phyloP scores from a whole-genome alignment of 805 yeast species.

The Saccharomycopsis amapae region DNA sequence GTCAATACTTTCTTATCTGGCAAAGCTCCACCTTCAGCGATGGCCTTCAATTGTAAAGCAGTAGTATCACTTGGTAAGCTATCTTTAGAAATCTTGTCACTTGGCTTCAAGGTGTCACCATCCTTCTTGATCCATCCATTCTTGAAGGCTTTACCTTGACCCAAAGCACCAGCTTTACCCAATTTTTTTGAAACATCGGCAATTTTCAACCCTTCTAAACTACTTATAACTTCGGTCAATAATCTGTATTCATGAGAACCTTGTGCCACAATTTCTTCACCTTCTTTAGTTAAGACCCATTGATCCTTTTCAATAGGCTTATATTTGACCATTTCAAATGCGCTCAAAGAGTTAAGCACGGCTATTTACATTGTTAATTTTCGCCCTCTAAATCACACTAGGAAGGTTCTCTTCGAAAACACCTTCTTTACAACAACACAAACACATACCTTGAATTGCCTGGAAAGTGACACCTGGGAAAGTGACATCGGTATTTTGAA shows the following conservation, averaged over 20 bases:
- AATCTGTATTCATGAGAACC: constrained; percentile 92
- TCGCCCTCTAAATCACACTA: neutral
- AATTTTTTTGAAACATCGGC: constrained; percentile 64
- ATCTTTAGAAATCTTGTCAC: constrained; percentile 38
- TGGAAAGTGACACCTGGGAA: constrained; percentile 63
- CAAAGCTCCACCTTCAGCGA: constrained; percentile 49
- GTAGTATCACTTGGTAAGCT: constrained; percentile 58
- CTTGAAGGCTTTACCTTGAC: constrained; percentile 96
- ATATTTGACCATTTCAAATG: constrained; percentile 74
- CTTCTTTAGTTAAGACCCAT: constrained; percentile 77
- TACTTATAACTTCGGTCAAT: constrained; percentile 61
- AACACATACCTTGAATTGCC: constrained; percentile 42
- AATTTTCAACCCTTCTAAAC: constrained; percentile 75
- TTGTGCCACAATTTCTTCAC: constrained; percentile 61
- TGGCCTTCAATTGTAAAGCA: constrained; percentile 52
- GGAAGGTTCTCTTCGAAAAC: neutral
- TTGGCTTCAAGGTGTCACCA: constrained; percentile 68
- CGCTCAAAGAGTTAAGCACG: constrained; percentile 80
- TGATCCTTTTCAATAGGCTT: constrained; percentile 65
- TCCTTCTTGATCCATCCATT: constrained; percentile 93
- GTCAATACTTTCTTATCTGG: constrained; percentile 57
- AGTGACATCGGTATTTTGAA: constrained; percentile 59
- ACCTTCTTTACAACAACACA: neutral
- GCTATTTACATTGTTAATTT: constrained; percentile 29
- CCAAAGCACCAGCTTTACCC: constrained; percentile 82